These are phyloP conservation scores for Ascobolus immersus DNA, from an alignment of 495 filamentous ascomycete species.

Conservation along the genomic window DNA sequence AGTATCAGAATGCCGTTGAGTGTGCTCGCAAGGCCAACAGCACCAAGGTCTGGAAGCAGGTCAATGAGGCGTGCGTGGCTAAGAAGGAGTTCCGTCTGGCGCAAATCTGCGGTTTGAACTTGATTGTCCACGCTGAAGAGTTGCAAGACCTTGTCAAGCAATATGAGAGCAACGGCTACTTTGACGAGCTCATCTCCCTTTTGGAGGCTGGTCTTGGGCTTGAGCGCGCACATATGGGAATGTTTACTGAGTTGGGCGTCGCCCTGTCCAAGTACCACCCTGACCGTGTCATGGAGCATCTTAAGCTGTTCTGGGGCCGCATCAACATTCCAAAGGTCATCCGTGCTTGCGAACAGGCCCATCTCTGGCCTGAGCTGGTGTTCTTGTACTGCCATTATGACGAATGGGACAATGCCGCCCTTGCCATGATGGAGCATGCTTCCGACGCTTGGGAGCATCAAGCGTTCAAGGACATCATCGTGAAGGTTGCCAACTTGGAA, in stretches of 20 bases:
- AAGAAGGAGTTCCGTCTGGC: slow-evolving; percentile 99
- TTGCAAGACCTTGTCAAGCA: slow-evolving; percentile 78
- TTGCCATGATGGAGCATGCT: slow-evolving; percentile 98
- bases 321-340: slow-evolving; percentile 96
- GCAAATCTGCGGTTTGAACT: slow-evolving; percentile 95
- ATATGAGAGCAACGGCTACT: slow-evolving; percentile 93
- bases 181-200: slow-evolving; percentile 85
- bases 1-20: slow-evolving; percentile 95
- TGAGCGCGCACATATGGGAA: slow-evolving; percentile 75
- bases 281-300: slow-evolving; percentile 90
- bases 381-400: slow-evolving; percentile 99
- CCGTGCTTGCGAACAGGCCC: slow-evolving; percentile 77
- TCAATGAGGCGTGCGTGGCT: slow-evolving; percentile 83
- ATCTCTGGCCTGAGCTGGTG: slow-evolving; percentile 91
- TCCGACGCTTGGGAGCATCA: slow-evolving; percentile 98
- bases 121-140: slow-evolving; percentile 96
- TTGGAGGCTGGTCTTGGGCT: slow-evolving; percentile 89
- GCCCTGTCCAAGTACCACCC: slow-evolving; percentile 92
- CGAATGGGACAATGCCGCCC: slow-evolving; percentile 92
- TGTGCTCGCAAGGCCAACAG: slow-evolving; percentile 98
- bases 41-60: slow-evolving; percentile 97
- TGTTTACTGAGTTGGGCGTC: slow-evolving; percentile 93
- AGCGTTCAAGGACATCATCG: slow-evolving; percentile 93
- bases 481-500: slow-evolving; percentile 95
- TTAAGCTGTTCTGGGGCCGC: slow-evolving; percentile 95